Evolutionary conservation across 257 asterid genomes (phyloP), one percentile per base, ranked within the genome.

Genomic region (Petunia secreta): DNA sequence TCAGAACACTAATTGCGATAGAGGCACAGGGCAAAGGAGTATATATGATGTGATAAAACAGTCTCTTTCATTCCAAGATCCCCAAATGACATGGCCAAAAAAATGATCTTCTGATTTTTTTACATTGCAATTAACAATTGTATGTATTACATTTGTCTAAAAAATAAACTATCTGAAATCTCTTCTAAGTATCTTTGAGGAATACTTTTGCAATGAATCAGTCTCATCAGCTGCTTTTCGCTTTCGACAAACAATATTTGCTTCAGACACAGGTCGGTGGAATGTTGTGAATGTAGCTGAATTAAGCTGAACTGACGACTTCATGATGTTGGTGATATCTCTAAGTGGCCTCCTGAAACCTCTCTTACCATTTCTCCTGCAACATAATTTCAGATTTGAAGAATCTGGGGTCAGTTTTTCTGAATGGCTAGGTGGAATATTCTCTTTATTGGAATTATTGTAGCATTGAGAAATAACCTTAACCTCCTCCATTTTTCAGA

Each of bases 371-470:
- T 4, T 13, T 36, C 9, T 64, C 1, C 3, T 34, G 40, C 4
- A 5, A 43, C 38, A 36, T 59, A 79, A 62, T 64, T 15, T 5
- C 44, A 8, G 9, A 1, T 81, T 80, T 74, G 53, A 75, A 40
- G 77, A 44, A 75, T 4, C 15, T 25, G 78, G 76, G 78, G 48
- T n/a, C 59, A 79, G 1, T 55, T 79, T 78, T 46, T 77, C 74
- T 2, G 55, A 41, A 39, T 52, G 13, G 34, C 34, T 44, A 2
- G 85, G 87, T 39, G 86, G 82, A 75, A 87, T 74, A 55, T 86
- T 89, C 87, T 89, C 91, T 67, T 87, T 89, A 85, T 87, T 82
- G 38, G 80, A 87, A 50, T 75, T 14, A 37, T 68, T 80, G 5
- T 6, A 75, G 6, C 39, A 36, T 69, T 25, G 4, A 0, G 2